Base-by-base conservation (phyloP, 139 green algal genomes). In the Penium margaritaceum region DNA sequence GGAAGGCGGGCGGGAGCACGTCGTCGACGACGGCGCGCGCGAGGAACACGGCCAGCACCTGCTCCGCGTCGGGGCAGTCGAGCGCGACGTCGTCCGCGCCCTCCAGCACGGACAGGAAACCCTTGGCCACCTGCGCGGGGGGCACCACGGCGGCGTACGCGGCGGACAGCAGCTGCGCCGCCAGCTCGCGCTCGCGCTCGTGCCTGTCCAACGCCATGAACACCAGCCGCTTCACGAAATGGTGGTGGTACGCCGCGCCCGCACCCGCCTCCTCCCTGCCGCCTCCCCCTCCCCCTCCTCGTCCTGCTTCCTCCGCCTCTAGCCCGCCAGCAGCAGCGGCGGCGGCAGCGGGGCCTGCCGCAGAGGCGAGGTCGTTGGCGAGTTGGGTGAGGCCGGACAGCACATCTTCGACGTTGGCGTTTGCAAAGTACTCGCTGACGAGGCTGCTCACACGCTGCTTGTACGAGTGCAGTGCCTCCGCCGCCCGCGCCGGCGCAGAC, bases 151-250 rank as follows among this genome's bases (percentile, higher is more conserved):
- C 88, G 35, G 84, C 86, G 73, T 96, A 96, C 61, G 97, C 81
- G 36, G 81, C 81, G 44, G 79, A 90, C 0, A 98, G 87, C 74
- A 97, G 85, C 47, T 83, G 67, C 39, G 72, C 53, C 0, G 88
- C 86, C 89, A 95, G 91, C 85, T 98, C 93, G n/a, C 89, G 84
- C 82, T 98, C 93, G 34, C 88, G 79, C 74, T 93, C 86, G 47
- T 93, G 87, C 43, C 89, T 83, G 84, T 97, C 93, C 74, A 87
- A 62, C 24, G 83, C 66, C 37, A 87, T 55, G 0, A 80, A 88
- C 17, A 96, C 53, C 27, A 89, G 76, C 21, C 77, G 78, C 85
- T 98, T 98, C 24, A 98, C 90, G 81, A 97, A 95, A 78, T 92
- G 93, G 80, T 95, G 88, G 7, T 81, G 61, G 34, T 66, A 83